Conservation (phyloP, 768 basidiomycete species). For the Rubroboletus satanas region DNA sequence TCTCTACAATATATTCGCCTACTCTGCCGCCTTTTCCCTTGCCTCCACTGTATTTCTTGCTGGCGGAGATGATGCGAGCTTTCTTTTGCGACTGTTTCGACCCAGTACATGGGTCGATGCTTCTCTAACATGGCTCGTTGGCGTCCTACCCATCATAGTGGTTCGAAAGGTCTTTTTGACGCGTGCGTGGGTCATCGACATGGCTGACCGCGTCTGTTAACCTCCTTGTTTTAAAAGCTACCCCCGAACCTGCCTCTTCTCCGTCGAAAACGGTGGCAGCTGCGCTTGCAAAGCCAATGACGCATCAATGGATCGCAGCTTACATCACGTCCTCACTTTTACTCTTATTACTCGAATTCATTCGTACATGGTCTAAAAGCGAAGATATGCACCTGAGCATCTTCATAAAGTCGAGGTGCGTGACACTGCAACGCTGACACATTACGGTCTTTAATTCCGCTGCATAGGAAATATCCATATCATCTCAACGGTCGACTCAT, state of each 20-base stretch:
- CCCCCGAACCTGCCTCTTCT: slow-evolving; percentile 47
- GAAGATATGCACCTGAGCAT: slow-evolving; percentile 45
- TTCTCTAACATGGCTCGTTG: slow-evolving; percentile 44
- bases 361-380: slow-evolving; percentile 24
- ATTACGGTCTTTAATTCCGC: background rate
- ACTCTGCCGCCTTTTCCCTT: slow-evolving; percentile 49
- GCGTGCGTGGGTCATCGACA: slow-evolving; percentile 39
- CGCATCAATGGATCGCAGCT: slow-evolving; percentile 40
- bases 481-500: slow-evolving; percentile 68
- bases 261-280: slow-evolving; percentile 46
- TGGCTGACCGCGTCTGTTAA: background rate
- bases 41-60: slow-evolving; percentile 35
- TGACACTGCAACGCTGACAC: slow-evolving; percentile 6
- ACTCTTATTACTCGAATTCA: slow-evolving; percentile 43
- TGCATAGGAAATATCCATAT: slow-evolving; percentile 65
- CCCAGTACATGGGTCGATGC: slow-evolving; percentile 44
- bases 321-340: slow-evolving; percentile 47
- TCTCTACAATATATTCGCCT: slow-evolving; percentile 48
- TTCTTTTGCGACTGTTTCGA: slow-evolving; percentile 37
- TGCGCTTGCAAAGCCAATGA: slow-evolving; percentile 46
- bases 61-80: slow-evolving; percentile 11
- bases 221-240: slow-evolving; percentile 35
- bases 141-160: slow-evolving; percentile 55
- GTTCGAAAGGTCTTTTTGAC: slow-evolving; percentile 57
- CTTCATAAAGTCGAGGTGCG: slow-evolving; percentile 66